Evolutionary conservation across 2,329 filamentous ascomycete species (phyloP).

Genomic region (Penicillium sp.): DNA sequence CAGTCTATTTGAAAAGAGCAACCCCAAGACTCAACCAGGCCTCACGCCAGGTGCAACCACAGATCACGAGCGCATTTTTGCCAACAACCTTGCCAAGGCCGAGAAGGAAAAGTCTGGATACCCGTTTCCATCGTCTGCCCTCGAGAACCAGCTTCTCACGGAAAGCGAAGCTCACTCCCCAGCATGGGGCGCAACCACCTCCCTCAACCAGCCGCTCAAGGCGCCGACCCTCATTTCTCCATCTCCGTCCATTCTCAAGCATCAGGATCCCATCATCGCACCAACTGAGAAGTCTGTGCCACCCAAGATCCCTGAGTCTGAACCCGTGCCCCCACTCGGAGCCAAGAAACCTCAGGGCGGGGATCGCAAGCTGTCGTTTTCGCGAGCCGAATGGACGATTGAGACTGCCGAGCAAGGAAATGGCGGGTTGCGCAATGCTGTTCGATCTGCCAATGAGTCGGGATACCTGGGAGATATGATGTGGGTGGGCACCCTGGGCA

Average conservation of each 20-base stretch:
- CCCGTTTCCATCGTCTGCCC: slow-evolving; percentile 42
- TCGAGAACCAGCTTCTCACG: slow-evolving; percentile 60
- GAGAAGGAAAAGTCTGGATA: slow-evolving; percentile 36
- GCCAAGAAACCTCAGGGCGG: slow-evolving; percentile 43
- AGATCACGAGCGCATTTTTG: slow-evolving; percentile 51
- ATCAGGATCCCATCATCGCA: slow-evolving; percentile 53
- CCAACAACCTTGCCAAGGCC: slow-evolving; percentile 31
- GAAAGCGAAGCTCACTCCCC: slow-evolving; percentile 77
- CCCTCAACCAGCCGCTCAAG: slow-evolving; percentile 73
- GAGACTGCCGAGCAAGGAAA: slow-evolving; percentile 90
- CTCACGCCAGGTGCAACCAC: slow-evolving; percentile 51
- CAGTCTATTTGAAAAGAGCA: slow-evolving; percentile 45
- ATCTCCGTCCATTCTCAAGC: slow-evolving; percentile 76
- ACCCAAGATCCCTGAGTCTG: slow-evolving; percentile 26
- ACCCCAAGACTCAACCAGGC: slow-evolving; percentile 30
- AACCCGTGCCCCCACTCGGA: slow-evolving; percentile 20
- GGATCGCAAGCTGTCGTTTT: slow-evolving; percentile 71
- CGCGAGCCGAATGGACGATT: slow-evolving; percentile 80
- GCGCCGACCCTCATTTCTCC: slow-evolving; percentile 76
- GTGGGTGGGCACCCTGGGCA: slow-evolving; percentile 92
- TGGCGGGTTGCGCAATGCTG: slow-evolving; percentile 86
- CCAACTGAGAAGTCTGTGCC: slow-evolving; percentile 31
- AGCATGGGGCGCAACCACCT: slow-evolving; percentile 71
- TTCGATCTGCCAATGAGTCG: slow-evolving; percentile 75
- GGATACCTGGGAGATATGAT: slow-evolving; percentile 75